Conservation (phyloP, 768 basidiomycete species). For the Auriculariales sp. region DNA sequence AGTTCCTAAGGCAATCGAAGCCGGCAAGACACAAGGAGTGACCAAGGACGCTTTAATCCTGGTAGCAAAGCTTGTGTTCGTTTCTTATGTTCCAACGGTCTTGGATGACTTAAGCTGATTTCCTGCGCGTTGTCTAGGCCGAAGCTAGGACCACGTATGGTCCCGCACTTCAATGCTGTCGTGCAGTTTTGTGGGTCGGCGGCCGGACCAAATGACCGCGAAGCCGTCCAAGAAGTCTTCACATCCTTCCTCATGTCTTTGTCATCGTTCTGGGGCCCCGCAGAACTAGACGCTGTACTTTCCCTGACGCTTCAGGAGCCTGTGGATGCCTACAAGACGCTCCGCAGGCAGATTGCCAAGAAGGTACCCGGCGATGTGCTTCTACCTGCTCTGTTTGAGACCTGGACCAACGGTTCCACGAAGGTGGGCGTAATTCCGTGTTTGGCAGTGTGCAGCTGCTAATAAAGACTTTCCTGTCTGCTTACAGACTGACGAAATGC, state of each 20-base stretch:
- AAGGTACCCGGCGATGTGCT: conserved; percentile 51
- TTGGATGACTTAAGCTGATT: conserved; percentile 5
- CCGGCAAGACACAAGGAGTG: conserved; percentile 25
- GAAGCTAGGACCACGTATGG: conserved; percentile 74
- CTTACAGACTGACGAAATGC: too few species aligned
- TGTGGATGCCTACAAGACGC: conserved; percentile 19
- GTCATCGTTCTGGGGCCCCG: conserved; percentile 65
- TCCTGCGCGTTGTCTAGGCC: conserved; percentile 25
- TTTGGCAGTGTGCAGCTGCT: conserved; percentile 30
- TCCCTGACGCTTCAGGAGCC: conserved; percentile 37
- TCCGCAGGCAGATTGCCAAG: conserved; percentile 58
- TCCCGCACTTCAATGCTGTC: conserved; percentile 69
- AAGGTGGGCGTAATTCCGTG: conserved; percentile 15
- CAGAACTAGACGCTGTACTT: conserved; percentile 42
- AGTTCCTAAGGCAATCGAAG: conserved; percentile 42
- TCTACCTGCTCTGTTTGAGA: conserved; percentile 40
- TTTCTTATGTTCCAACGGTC: conserved; percentile 7
- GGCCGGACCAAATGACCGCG: background rate
- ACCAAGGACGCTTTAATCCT: conserved; percentile 34
- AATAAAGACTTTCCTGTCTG: background rate
- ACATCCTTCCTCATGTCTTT: conserved; percentile 57
- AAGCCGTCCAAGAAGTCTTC: conserved; percentile 29
- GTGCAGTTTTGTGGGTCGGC: conserved; percentile 36
- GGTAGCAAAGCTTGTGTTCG: conserved; percentile 48
- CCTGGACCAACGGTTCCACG: conserved; percentile 16